Conservation (phyloP, 78 protist species). For the Dictyostelium intermedium region DNA sequence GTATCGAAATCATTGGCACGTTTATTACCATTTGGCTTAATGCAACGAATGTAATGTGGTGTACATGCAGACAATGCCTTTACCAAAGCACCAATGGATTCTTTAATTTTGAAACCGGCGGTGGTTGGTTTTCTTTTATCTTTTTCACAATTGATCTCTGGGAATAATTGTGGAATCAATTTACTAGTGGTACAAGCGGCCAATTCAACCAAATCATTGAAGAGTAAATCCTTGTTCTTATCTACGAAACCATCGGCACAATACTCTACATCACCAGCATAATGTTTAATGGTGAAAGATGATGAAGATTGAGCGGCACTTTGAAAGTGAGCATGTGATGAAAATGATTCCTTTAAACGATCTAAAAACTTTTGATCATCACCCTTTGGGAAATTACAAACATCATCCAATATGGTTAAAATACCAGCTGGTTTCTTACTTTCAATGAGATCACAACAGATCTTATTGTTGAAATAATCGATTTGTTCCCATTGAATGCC, state of each 20-base stretch:
- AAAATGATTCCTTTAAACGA: constrained; percentile 34
- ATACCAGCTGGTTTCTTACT: constrained; percentile 81
- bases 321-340: constrained; percentile 55
- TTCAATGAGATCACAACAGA: constrained; percentile 89
- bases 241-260: constrained; percentile 83
- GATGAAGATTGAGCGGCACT: constrained; percentile 14
- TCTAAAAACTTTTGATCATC: constrained; percentile 84
- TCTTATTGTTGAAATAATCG: constrained; percentile 93
- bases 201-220: constrained; percentile 81
- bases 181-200: constrained; percentile 35
- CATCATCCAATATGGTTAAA: constrained; percentile 88
- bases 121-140: constrained; percentile 86
- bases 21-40: constrained; percentile 90
- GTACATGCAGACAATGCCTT: constrained; percentile 81
- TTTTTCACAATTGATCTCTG: constrained; percentile 72
- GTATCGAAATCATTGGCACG: constrained; percentile 73
- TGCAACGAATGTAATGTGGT: constrained; percentile 86
- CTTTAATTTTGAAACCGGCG: constrained; percentile 88
- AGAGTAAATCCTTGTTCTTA: constrained; percentile 89
- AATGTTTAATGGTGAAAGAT: constrained; percentile 88
- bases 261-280: constrained; percentile 96
- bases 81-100: constrained; percentile 84
- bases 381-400: constrained; percentile 88
- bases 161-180: constrained; percentile 80
- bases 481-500: constrained; percentile 90